phyloP scores from a whole-genome alignment of 768 basidiomycete genomes.

The Lepiota subincarnata region DNA sequence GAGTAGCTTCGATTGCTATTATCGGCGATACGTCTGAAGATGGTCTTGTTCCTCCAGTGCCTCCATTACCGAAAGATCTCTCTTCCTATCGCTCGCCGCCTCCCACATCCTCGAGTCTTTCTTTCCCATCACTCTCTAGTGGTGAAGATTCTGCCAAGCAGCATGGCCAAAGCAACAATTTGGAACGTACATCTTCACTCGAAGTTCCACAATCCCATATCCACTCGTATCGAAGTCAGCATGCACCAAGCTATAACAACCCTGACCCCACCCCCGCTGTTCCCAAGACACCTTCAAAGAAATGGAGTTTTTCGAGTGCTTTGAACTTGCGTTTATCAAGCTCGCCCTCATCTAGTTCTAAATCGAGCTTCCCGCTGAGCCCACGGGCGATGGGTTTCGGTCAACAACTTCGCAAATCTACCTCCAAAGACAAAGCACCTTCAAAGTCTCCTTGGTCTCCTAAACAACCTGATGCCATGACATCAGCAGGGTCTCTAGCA shows the following conservation, averaged over 20 bases:
- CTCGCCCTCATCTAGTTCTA: conserved; percentile 57
- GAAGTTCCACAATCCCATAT: conserved; percentile 43
- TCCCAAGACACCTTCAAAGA: conserved; percentile 85
- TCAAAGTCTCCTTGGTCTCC: conserved; percentile 60
- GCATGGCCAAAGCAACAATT: conserved; percentile 40
- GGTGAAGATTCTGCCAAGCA: conserved; percentile 41
- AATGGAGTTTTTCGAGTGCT: conserved; percentile 92
- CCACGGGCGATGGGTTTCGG: conserved; percentile 65
- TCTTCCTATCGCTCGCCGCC: conserved; percentile 73
- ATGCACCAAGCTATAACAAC: conserved; percentile 35
- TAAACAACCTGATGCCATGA: conserved; percentile 71
- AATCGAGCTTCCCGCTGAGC: conserved; percentile 53
- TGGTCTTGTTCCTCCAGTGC: conserved; percentile 82
- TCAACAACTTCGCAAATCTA: conserved; percentile 64
- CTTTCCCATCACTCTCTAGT: conserved; percentile 41
- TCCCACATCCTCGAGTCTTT: conserved; percentile 49
- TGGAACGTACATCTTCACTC: conserved; percentile 45
- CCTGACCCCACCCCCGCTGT: conserved; percentile 33
- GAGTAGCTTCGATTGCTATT: conserved; percentile 55
- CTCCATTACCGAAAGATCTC: conserved; percentile 87
- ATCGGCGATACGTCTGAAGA: conserved; percentile 61
- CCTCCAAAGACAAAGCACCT: conserved; percentile 61
- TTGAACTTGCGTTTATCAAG: conserved; percentile 70
- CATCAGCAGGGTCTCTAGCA: conserved; percentile 69
- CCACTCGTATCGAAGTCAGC: conserved; percentile 27